Base-by-base conservation (phyloP, 305 asterid species). In the Solanum hybrid region DNA sequence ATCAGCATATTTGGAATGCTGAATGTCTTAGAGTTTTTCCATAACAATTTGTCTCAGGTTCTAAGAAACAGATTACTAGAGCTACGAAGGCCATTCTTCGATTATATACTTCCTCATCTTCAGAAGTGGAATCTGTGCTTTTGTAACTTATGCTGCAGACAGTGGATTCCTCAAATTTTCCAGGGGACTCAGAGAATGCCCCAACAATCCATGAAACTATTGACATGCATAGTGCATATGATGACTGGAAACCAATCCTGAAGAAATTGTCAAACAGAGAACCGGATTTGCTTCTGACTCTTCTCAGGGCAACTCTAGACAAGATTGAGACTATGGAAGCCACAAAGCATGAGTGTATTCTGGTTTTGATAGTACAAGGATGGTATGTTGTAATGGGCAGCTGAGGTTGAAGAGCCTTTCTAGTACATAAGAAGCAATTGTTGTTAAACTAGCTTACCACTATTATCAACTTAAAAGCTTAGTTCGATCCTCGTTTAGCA, bases 161-260 rank as follows among this genome's bases (percentile, higher is more conserved):
- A 45, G 91, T 93, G 81, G 94, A 95, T 73, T 92, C 94, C 4
- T 92, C 94, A 65, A 93, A 90, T 83, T 57, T 79, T 51, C 88
- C 87, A 9, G 93, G 93, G 85, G 92, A 34, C 38, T 36, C 76
- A 9, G 95, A 91, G 75, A 92, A 90, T 79, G 91, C 93, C 36
- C 92, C 70, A 8, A 75, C 51, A 36, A 89, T 41, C 72, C 88
- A 86, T 45, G 86, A 81, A 91, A 89, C 89, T 86, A 91, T 87
- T 76, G 87, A 73, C 70, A 89, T 86, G 89, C 93, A 83, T 22
- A 89, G 94, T 82, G 91, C 89, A 61, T 92, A 90, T 90, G 95
- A 94, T 92, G 95, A 94, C 89, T 97, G 98, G 97, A 97, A 94
- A 92, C 92, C 95, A 22, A 95, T 96, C 14, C 93, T 96, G 76